These are phyloP conservation scores for Linanthus parryae DNA, from an alignment of 148 eudicot species.

Conservation along the genomic window DNA sequence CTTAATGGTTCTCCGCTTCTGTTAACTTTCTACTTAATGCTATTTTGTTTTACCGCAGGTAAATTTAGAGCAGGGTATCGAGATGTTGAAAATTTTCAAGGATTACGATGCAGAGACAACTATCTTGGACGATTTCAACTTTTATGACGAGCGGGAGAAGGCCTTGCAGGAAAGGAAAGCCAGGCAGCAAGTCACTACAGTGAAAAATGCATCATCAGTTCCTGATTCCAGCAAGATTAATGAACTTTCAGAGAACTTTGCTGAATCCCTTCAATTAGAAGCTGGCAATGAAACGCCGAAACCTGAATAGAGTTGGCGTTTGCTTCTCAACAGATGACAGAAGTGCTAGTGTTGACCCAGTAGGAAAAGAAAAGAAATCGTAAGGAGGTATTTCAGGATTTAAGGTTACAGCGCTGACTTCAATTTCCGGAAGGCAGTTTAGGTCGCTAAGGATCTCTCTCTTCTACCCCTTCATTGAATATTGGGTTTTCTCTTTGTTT, in stretches of 20 bases:
- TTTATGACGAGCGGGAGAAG: slow-evolving; percentile 80
- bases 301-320: slow-evolving; percentile 18
- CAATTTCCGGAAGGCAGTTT: too few relatives aligned
- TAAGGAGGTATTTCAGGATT: too few relatives aligned
- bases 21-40: too few relatives aligned
- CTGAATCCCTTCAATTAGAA: slow-evolving; percentile 64
- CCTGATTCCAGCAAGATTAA: slow-evolving; percentile 32
- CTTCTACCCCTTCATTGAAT: too few relatives aligned
- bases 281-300: slow-evolving; percentile 35
- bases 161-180: slow-evolving; percentile 66
- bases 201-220: slow-evolving; percentile 24
- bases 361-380: too few relatives aligned
- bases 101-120: slow-evolving; percentile 63
- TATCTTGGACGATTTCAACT: slow-evolving; percentile 77
- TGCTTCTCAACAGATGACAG: too few relatives aligned
- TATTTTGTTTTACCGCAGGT: too few relatives aligned
- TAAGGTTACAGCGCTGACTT: too few relatives aligned
- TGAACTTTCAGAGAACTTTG: slow-evolving; percentile 61
- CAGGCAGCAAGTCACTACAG: slow-evolving; percentile 44
- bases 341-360: too few relatives aligned
- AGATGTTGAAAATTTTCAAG: slow-evolving; percentile 87
- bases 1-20: too few relatives aligned
- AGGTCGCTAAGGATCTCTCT: too few relatives aligned
- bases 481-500: too few relatives aligned
- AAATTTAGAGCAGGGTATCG: slow-evolving; percentile 78